Evolutionary conservation across 257 asterid species (phyloP).

Genomic region (Cordia subcordata): DNA sequence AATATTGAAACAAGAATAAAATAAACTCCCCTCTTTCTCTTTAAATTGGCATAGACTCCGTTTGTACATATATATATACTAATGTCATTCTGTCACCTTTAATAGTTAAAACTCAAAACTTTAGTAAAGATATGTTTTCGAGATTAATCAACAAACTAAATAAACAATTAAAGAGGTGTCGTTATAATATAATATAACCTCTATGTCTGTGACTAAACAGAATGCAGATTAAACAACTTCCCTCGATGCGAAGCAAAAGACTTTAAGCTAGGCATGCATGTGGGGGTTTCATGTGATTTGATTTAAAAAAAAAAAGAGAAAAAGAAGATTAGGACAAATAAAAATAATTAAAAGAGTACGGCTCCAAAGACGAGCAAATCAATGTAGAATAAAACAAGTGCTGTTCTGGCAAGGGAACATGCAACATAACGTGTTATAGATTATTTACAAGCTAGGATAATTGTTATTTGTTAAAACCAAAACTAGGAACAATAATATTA

Average conservation of each 20-base stretch:
- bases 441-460: slow-evolving; percentile 23
- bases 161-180: slow-evolving; percentile 14
- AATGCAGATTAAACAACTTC: slow-evolving; percentile 9
- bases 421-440: slow-evolving; percentile 49
- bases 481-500: slow-evolving; percentile 17
- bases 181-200: neutral
- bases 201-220: neutral
- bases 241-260: slow-evolving; percentile 23
- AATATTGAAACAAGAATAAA: no score
- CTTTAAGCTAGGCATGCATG: slow-evolving; percentile 42
- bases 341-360: no score
- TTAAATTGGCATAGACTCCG: no score
- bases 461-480: neutral
- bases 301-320: slow-evolving; percentile 67
- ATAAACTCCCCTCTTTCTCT: no score
- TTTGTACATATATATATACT: no score
- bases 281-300: slow-evolving; percentile 77
- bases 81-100: slow-evolving; percentile 20
- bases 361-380: no score
- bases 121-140: slow-evolving; percentile 3
- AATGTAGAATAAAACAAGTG: slow-evolving; percentile 43
- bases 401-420: slow-evolving; percentile 28
- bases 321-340: slow-evolving; percentile 25
- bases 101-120: neutral
- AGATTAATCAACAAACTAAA: slow-evolving; percentile 24